Base-by-base conservation (phyloP, 169 alveolate genomes). In the Pseudocohnilembus persalinus region DNA sequence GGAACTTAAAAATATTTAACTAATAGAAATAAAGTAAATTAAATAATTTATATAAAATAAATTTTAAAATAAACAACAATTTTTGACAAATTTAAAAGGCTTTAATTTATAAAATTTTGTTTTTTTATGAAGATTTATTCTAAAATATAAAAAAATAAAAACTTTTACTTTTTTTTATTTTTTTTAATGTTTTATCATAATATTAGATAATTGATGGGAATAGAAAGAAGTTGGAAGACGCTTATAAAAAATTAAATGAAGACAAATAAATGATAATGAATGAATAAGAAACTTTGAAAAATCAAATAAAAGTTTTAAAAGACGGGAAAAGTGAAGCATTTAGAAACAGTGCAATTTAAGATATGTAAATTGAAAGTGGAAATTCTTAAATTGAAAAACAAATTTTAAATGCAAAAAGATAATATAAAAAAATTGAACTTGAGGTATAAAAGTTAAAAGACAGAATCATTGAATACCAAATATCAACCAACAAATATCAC, bases 321-420 rank as follows among this genome's bases (percentile, higher is more conserved):
- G 68, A 81, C 31, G 82, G 76, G 80, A 74, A 64, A 33, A 77
- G 84, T 35, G 88, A 83, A 84, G 90, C 84, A 34, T 78, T 84
- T 27, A 74, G 86, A 29, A 90, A 90, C 82, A 85, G 88, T 31
- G 91, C 92, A 31, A 78, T 81, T 64, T 93, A 89, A 73, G 88
- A 87, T 31, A 89, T 84, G 73, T 82, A 74, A 0, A 82, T 89
- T 25, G 88, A 85, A 65, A 93, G 88, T 63, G 85, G 32, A 27
- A 85, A 76, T 30, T 65, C 77, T 63, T 77, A 76, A 29, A 74
- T 77, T 49, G 88, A 87, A 64, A 90, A 88, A 75, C 64, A 84
- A 75, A 90, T 87, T 68, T 89, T 88, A 72, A 76, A 75, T 29
- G 73, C 84, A 28, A 90, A 90, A 77, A 88, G 83, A 30, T 78